These are phyloP conservation scores for Citrus hindsii DNA, from an alignment of 345 rosid species.

Conservation along the genomic window DNA sequence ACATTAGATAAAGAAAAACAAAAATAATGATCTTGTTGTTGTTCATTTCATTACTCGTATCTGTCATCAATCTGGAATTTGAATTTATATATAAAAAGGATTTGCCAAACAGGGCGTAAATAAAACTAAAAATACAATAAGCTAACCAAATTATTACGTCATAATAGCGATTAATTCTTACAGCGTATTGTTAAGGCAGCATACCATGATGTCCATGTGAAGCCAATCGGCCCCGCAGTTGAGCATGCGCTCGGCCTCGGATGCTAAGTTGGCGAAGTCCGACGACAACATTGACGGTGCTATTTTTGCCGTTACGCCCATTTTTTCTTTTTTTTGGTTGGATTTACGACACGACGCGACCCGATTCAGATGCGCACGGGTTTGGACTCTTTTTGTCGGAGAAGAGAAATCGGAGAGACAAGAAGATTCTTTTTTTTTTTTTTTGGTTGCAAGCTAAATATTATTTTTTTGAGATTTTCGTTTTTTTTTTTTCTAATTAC, in stretches of 20 bases:
- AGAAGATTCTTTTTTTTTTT: not conserved
- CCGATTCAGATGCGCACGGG: not conserved
- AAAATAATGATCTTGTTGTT: not conserved
- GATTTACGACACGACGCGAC: constrained; percentile 1
- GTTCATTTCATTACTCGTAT: not conserved
- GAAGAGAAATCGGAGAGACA: not conserved
- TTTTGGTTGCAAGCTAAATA: no score
- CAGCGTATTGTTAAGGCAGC: not conserved
- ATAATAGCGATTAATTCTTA: not conserved
- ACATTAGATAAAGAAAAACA: not conserved
- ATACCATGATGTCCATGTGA: constrained; percentile 98
- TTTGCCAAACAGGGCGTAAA: not conserved
- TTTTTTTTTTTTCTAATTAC: no score
- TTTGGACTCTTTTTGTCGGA: not conserved
- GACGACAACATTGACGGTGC: constrained; percentile 98
- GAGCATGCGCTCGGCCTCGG: constrained; percentile 85
- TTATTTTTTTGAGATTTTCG: no score
- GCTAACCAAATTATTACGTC: not conserved
- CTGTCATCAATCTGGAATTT: not conserved
- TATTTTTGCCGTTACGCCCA: constrained; percentile 66
- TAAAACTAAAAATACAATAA: no score
- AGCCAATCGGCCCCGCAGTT: constrained; percentile 92
- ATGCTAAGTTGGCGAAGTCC: constrained; percentile 80
- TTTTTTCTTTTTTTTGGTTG: constrained; percentile 8
- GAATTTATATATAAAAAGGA: not conserved